Base-by-base conservation (phyloP, 2,329 filamentous ascomycete species). In the Colletotrichum coccodes region DNA sequence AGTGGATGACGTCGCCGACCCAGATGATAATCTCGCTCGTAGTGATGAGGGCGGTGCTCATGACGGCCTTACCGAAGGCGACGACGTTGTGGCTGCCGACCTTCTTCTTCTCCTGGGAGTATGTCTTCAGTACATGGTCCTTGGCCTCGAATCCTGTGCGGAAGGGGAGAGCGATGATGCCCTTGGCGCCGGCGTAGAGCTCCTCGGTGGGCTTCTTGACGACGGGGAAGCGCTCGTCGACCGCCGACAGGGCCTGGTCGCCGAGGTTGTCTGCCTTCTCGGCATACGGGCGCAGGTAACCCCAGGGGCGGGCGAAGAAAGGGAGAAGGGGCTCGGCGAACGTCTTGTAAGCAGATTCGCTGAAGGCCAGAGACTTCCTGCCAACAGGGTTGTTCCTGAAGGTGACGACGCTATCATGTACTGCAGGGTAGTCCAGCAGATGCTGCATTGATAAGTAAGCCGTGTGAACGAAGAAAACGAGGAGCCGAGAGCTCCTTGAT, bases 331-430 rank as follows among this genome's bases (percentile, higher is more conserved):
- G 94, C 73, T 91, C 91, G 78, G 92, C 91, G 76, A 97, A 87
- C 72, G 88, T 90, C 77, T 90, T 84, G 85, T 95, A 97, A 75
- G 91, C 91, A 70, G 90, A 88, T 77, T 92, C 89, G 79, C 91
- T 89, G 71, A 96, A 82, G 75, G 92, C 86, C 78, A 98, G 84
- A 49, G 94, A 95, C 83, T 91, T 94, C 79, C 94, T 91, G 77
- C 93, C 95, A 78, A 93, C 91, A 58, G 93, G 91, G 83, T 95
- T 94, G 77, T 88, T 85, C 82, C 94, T 93, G 87, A 97, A 91
- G 77, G 89, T 90, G 70, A 89, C 84, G 81, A 97, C 89, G 76
- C 90, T 85, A 80, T 97, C 94, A 77, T 89, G 89, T 77, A 98
- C 88, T 73, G 97, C 82, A 46, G 95, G 95, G 82, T 97, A 97